Evolutionary conservation across 352 stramenopile species (phyloP), one percentile per base, ranked within the genome.

Genomic region (Hyaloperonospora brassicae): DNA sequence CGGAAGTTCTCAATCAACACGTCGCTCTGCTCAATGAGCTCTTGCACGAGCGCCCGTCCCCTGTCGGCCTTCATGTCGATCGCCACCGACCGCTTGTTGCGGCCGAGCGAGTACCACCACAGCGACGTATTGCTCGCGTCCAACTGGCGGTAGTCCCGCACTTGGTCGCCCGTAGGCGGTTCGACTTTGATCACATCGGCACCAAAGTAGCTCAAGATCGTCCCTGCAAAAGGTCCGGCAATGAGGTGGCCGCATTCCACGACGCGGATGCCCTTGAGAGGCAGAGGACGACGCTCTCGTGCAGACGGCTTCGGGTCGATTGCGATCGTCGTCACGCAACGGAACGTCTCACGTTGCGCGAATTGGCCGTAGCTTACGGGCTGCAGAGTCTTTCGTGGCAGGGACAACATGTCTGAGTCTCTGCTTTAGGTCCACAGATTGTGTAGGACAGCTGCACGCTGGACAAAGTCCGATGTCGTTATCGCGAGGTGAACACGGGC

Each of bases 131-230:
- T 73, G 45, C 65, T 80, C 22, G 61, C 52, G 53, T 94, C 83
- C 35, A 93, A 60, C 50, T 86, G 64, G 31, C 84, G 80, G 55
- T 87, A 93, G 57, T 81, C 74, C 27, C 86, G 84, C 55, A 93
- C 64, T 47, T 93, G 82, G 49, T 95, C 86, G 10, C 86, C 86
- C 12, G 71, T 87, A 3, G 81, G 86, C 9, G 84, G 82, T 61
- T 95, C 86, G 34, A 95, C 80, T 52, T 95, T 95, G 73, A 95
- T 95, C 44, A 95, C 84, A 63, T 95, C 85, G 3, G 86, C 86
- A 27, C 86, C 86, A 62, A 93, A 95, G 70, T 95, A 93, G 60
- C 68, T 86, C 43, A 95, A 54, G 50, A 95, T 93, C 48, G 79
- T 89, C 12, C 71, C 82, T 7, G 82, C 82, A 58, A 92, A 92